These are phyloP conservation scores for Fraxinus sp. DNA, from an alignment of 305 asterid species.

Conservation along the genomic window DNA sequence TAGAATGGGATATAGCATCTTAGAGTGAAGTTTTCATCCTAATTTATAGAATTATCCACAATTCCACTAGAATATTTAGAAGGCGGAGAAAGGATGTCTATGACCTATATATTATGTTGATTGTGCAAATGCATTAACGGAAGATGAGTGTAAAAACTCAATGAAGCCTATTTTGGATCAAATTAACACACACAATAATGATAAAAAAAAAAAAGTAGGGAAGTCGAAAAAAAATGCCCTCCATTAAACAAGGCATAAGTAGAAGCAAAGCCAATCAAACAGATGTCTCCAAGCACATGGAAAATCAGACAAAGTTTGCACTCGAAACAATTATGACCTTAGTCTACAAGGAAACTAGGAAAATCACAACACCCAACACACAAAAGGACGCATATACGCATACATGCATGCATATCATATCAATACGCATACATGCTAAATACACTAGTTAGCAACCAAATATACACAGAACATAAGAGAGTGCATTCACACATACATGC, in stretches of 20 bases:
- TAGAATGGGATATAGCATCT: not conserved
- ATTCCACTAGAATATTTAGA: slow-evolving; percentile 1
- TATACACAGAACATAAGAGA: not conserved
- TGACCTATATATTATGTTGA: not conserved
- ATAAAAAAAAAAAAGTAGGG: not conserved
- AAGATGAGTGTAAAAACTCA: not conserved
- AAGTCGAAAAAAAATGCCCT: not conserved
- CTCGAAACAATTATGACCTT: not conserved
- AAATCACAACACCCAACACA: not conserved
- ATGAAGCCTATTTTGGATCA: not conserved
- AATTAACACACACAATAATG: not conserved
- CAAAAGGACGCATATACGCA: not conserved
- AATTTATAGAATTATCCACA: not conserved
- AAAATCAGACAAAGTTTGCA: not conserved
- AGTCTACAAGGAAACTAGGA: not conserved
- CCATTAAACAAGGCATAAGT: not conserved
- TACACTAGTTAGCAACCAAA: not conserved
- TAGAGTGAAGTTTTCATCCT: not conserved
- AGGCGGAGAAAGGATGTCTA: not conserved
- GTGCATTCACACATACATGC: not conserved
- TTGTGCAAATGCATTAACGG: not conserved
- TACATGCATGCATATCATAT: not conserved
- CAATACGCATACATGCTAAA: not conserved
- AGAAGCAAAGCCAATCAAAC: not conserved
- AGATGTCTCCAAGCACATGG: not conserved